Conservation (phyloP, 768 basidiomycete genomes). For the Pleurotus pulmonarius region DNA sequence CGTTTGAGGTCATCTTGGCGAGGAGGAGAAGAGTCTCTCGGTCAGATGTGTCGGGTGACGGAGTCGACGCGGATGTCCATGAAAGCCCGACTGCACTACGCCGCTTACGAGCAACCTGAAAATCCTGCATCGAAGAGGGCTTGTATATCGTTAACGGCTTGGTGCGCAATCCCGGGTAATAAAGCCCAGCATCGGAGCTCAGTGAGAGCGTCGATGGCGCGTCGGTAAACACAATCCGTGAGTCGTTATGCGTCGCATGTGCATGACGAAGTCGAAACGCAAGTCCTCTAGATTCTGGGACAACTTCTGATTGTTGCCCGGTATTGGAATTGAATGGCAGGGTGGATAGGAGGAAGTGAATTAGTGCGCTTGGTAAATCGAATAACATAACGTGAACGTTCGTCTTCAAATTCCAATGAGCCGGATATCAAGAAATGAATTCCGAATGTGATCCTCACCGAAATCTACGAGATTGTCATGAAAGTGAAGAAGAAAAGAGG, state of each 20-base stretch:
- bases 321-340: neutral
- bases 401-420: too few species aligned
- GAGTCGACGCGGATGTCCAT: slow-evolving; percentile 67
- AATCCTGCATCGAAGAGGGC: slow-evolving; percentile 42
- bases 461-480: too few species aligned
- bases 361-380: slow-evolving; percentile 1
- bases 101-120: slow-evolving; percentile 30
- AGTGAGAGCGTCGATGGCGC: slow-evolving; percentile 26
- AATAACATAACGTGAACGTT: neutral
- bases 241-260: slow-evolving; percentile 52
- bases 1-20: slow-evolving; percentile 88
- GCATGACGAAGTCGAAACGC: slow-evolving; percentile 62
- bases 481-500: too few species aligned
- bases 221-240: slow-evolving; percentile 59
- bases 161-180: slow-evolving; percentile 34
- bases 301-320: neutral
- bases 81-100: slow-evolving; percentile 28
- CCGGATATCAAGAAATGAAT: too few species aligned
- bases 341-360: slow-evolving; percentile 1
- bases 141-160: slow-evolving; percentile 35
- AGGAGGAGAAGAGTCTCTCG: slow-evolving; percentile 70
- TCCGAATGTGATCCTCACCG: too few species aligned
- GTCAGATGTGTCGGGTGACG: slow-evolving; percentile 68
- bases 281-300: neutral
- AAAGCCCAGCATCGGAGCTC: slow-evolving; percentile 25